These are phyloP conservation scores for Prosopis cineraria DNA, from an alignment of 306 rosid species.

Conservation along the genomic window DNA sequence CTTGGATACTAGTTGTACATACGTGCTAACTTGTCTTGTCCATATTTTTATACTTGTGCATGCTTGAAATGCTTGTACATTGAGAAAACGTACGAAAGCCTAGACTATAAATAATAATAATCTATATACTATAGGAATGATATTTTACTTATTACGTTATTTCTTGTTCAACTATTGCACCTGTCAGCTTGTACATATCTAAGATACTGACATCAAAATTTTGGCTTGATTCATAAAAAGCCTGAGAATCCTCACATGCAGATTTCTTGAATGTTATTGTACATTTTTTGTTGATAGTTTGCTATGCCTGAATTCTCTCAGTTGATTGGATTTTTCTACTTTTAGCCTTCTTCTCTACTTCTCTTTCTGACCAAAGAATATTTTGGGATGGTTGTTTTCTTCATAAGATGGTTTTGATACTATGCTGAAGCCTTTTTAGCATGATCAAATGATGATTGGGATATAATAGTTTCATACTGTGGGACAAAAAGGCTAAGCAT, in stretches of 20 bases:
- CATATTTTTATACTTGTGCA: not conserved
- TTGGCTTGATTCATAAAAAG: not conserved
- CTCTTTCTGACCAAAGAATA: not conserved
- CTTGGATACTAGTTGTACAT: not conserved
- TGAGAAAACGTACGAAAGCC: not conserved
- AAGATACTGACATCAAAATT: not conserved
- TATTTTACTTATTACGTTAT: not conserved
- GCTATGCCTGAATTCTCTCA: not conserved
- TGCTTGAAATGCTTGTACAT: not conserved
- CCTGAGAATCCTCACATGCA: not conserved
- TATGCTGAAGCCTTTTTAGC: not conserved
- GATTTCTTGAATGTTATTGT: not conserved
- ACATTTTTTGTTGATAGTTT: not conserved
- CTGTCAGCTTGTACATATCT: not conserved
- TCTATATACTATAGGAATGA: not conserved
- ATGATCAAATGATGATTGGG: not conserved
- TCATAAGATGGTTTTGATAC: conserved; percentile 8
- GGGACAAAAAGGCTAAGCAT: not conserved
- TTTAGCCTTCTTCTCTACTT: not conserved
- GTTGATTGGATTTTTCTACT: not conserved
- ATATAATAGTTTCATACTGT: not conserved
- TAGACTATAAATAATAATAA: not conserved
- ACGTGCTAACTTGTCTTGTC: not conserved
- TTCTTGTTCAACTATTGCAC: not conserved
- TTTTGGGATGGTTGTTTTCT: not conserved